phyloP scores from a whole-genome alignment of 441 rosid genomes.

The Populus hybrid region DNA sequence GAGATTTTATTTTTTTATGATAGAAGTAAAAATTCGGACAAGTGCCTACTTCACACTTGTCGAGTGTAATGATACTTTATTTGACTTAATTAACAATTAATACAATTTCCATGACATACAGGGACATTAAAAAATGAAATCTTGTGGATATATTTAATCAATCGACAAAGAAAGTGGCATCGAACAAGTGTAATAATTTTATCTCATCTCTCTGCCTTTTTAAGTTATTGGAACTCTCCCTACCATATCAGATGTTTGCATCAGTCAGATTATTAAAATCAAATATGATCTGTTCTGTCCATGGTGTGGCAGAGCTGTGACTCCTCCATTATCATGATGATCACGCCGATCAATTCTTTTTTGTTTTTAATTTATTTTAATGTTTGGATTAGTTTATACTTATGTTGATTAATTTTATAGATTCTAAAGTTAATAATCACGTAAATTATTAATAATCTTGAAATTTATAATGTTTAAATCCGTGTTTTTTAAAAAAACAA shows the following conservation, averaged over 20 bases:
- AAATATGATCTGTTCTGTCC: not conserved
- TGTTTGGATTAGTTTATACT: fast-evolving
- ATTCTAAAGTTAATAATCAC: fast-evolving
- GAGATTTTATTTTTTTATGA: too few species aligned
- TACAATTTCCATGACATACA: not conserved
- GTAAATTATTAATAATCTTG: fast-evolving
- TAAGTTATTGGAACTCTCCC: not conserved
- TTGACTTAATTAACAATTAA: not conserved
- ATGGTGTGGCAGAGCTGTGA: not conserved
- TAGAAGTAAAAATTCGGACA: not conserved
- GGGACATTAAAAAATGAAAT: too few species aligned
- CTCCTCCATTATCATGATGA: not conserved
- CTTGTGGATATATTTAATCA: not conserved
- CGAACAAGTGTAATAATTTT: not conserved
- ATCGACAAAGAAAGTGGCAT: not conserved
- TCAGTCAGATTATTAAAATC: not conserved
- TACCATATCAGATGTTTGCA: not conserved
- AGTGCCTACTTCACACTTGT: not conserved
- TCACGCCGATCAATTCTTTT: not conserved
- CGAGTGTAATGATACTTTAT: not conserved
- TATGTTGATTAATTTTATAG: too few species aligned
- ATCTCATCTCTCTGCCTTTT: not conserved
- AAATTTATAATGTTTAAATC: too few species aligned
- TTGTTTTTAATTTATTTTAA: too few species aligned
- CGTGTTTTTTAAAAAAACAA: too few species aligned